phyloP scores from a whole-genome alignment of 2,329 filamentous ascomycete genomes.

The Fusarium sp. region DNA sequence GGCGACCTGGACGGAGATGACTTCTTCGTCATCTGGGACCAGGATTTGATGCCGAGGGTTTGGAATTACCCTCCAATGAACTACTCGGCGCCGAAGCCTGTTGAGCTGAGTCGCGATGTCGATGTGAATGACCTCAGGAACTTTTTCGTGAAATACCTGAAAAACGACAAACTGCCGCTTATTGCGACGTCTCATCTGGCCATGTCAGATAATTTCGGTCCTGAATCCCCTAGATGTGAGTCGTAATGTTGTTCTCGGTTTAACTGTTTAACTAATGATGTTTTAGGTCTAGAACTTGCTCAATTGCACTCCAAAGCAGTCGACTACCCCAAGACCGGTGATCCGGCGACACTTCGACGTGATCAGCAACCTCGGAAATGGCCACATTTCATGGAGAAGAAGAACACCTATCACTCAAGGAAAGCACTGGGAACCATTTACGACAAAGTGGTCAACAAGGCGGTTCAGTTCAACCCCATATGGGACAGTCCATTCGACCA shows the following conservation, averaged over 20 bases:
- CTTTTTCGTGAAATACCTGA: conserved; percentile 94
- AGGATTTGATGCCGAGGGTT: conserved; percentile 72
- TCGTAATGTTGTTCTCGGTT: conserved; percentile 11
- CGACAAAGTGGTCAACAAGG: conserved; percentile 70
- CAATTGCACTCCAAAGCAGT: conserved; percentile 89
- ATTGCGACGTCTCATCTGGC: conserved; percentile 88
- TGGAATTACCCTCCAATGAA: conserved; percentile 85
- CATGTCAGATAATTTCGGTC: conserved; percentile 75
- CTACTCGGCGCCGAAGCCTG: conserved; percentile 70
- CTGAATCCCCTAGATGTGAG: conserved; percentile 75
- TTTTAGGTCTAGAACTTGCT: conserved; percentile 73
- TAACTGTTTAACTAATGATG: conserved; percentile 3
- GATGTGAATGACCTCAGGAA: conserved; percentile 77
- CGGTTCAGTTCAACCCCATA: conserved; percentile 76
- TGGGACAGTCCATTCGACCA: conserved; percentile 79
- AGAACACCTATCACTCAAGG: conserved; percentile 70
- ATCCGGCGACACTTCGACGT: conserved; percentile 74
- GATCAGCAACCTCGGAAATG: conserved; percentile 70
- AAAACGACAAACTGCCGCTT: conserved; percentile 81
- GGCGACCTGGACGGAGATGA: conserved; percentile 97
- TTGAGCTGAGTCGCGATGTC: conserved; percentile 69
- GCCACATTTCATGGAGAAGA: conserved; percentile 91
- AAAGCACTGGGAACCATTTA: conserved; percentile 85
- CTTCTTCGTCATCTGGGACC: conserved; percentile 93
- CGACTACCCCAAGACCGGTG: conserved; percentile 92